Conservation (phyloP, 140 eudicot species). For the Senecio squalidus region DNA sequence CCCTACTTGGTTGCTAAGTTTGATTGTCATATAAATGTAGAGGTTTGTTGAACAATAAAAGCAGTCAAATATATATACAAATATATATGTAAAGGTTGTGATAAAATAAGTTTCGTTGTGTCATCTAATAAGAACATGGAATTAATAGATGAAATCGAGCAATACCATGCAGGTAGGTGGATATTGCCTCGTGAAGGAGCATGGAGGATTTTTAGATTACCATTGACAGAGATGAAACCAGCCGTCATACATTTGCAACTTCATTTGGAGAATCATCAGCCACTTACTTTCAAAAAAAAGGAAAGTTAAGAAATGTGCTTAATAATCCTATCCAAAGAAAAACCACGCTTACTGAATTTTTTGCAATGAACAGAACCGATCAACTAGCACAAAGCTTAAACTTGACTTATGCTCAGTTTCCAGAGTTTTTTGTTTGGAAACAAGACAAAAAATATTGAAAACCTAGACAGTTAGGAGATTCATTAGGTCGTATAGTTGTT, state of each 20-base stretch:
- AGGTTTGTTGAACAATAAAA: too few relatives aligned
- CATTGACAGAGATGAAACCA: conserved; percentile 8
- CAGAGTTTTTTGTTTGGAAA: conserved; percentile 20
- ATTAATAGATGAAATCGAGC: too few relatives aligned
- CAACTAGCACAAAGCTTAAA: too few relatives aligned
- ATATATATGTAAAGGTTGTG: conserved; percentile 19
- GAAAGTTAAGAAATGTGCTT: neutral
- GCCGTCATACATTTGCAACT: too few relatives aligned
- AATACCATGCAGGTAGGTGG: conserved; percentile 19
- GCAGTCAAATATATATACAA: conserved; percentile 4
- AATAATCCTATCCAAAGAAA: neutral
- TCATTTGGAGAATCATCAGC: too few relatives aligned
- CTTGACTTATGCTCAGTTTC: too few relatives aligned
- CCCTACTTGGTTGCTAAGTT: too few relatives aligned
- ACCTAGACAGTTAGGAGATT: neutral
- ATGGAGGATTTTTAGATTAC: conserved; percentile 20
- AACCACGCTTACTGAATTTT: conserved; percentile 19
- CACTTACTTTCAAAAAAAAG: too few relatives aligned
- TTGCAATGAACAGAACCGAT: neutral
- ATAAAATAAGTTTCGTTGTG: too few relatives aligned
- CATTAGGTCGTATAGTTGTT: neutral
- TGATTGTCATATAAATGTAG: too few relatives aligned
- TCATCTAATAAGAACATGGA: too few relatives aligned
- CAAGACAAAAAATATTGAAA: neutral
- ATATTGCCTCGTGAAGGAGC: conserved; percentile 21